Evolutionary conservation across 1,284 basidiomycete species (phyloP).

Genomic region (Porodaedalea pini): DNA sequence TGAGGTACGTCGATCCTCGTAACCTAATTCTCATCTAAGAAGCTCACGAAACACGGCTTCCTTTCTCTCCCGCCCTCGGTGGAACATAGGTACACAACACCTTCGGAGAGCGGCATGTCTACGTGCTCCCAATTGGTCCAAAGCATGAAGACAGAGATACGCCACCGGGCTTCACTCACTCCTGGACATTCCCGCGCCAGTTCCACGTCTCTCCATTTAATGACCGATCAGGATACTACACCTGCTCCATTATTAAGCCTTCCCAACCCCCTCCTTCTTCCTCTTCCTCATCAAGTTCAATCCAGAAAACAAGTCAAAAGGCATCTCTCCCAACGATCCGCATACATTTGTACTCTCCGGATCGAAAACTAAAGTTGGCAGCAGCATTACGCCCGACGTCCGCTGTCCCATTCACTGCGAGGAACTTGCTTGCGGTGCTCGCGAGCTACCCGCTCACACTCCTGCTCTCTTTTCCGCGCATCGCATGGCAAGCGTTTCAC

Average conservation of each 20-base stretch:
- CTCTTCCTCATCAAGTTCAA: background rate
- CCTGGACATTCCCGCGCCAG: constrained; percentile 68
- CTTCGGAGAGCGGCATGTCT: constrained; percentile 69
- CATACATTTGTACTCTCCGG: constrained; percentile 40
- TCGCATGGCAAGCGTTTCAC: constrained; percentile 62
- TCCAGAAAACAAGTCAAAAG: background rate
- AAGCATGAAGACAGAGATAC: constrained; percentile 38
- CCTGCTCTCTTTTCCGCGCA: constrained; percentile 59
- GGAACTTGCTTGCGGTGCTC: constrained; percentile 43
- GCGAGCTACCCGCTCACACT: constrained; percentile 52
- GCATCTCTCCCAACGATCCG: constrained; percentile 37
- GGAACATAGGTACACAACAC: constrained; percentile 69
- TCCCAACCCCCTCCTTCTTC: constrained; percentile 7
- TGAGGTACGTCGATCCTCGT: constrained; percentile 52
- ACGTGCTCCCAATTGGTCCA: constrained; percentile 46
- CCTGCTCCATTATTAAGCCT: constrained; percentile 45
- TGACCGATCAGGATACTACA: constrained; percentile 68
- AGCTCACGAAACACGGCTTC: no score
- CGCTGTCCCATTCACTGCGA: constrained; percentile 41
- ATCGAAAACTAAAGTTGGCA: constrained; percentile 45
- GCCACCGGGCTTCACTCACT: constrained; percentile 49
- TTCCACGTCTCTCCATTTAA: constrained; percentile 86
- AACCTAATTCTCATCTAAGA: no score
- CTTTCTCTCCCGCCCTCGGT: no score
- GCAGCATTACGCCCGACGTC: constrained; percentile 41